Percentiles rank a stretch among this genome's conserved stretches.
Evolutionary conservation across 495 filamentous ascomycete genomes (phyloP).

Genomic region (Penicillium ucsense): DNA sequence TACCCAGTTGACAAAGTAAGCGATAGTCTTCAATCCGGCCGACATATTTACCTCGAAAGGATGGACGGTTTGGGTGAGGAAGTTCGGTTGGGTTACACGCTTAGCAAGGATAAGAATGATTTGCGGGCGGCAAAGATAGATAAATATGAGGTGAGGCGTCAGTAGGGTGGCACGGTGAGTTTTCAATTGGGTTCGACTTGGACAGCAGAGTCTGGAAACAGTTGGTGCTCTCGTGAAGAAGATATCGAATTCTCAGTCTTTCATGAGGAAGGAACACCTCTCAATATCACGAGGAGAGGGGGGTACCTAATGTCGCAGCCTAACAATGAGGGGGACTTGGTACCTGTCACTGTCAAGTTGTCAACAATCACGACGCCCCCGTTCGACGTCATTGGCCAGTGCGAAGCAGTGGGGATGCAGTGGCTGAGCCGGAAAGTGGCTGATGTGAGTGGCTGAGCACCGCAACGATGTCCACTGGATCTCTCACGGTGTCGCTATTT

Average conservation of each 20-base stretch:
- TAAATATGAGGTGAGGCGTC: background rate
- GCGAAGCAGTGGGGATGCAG: background rate
- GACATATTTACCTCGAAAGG: conserved; percentile 18
- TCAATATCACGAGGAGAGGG: background rate
- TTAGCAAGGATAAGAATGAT: too few relatives aligned
- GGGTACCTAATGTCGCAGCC: conserved; percentile 24
- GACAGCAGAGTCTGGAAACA: background rate
- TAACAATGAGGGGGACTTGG: conserved; percentile 14
- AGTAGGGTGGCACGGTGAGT: background rate
- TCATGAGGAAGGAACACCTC: background rate
- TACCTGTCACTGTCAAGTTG: conserved; percentile 5
- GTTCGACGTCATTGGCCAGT: conserved; percentile 7
- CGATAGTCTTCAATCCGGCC: conserved; percentile 34
- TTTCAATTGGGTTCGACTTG: conserved; percentile 4
- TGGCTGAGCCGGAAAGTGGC: conserved; percentile 9
- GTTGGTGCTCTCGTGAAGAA: background rate
- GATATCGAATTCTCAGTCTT: background rate
- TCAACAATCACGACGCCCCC: conserved; percentile 16
- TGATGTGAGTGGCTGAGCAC: background rate
- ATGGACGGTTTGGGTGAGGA: too few relatives aligned
- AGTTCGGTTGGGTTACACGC: too few relatives aligned
- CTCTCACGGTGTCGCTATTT: background rate
- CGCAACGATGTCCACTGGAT: too few relatives aligned
- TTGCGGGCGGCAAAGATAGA: too few relatives aligned
- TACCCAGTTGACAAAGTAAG: conserved; percentile 52